Evolutionary conservation across 257 asterid species (phyloP).

Genomic region (Scutellaria galericulata): DNA sequence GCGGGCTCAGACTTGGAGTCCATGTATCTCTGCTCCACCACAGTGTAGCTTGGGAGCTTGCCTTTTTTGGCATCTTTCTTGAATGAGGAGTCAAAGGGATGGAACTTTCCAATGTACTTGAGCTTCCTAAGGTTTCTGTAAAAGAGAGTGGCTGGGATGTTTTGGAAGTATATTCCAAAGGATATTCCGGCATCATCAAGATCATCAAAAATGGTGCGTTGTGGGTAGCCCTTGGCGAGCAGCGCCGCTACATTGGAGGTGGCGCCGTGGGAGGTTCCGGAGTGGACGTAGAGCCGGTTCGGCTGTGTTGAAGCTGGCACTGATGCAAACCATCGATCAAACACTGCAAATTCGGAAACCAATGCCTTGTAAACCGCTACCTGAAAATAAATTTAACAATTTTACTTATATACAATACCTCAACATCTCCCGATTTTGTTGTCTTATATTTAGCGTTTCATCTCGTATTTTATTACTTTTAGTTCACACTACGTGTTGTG

Average conservation of each 20-base stretch:
- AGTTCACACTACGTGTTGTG: too few relatives aligned
- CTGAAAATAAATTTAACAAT: conserved; percentile 34
- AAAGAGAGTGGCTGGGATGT: conserved; percentile 80
- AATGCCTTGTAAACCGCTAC: conserved; percentile 66
- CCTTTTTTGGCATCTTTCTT: conserved; percentile 66
- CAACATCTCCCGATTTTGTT: too few relatives aligned
- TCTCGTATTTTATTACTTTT: too few relatives aligned
- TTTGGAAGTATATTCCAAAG: conserved; percentile 81
- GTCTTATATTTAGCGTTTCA: too few relatives aligned
- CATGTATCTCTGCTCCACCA: conserved; percentile 88
- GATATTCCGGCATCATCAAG: conserved; percentile 54
- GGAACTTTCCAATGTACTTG: conserved; percentile 63
- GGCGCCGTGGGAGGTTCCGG: conserved; percentile 94
- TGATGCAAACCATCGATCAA: conserved; percentile 94
- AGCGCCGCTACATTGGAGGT: conserved; percentile 60
- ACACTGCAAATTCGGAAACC: conserved; percentile 82
- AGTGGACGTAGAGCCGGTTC: conserved; percentile 87
- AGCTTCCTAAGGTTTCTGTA: conserved; percentile 67
- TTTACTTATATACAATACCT: too few relatives aligned
- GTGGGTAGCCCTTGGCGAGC: conserved; percentile 72
- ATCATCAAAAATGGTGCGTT: conserved; percentile 84
- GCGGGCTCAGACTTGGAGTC: conserved; percentile 72
- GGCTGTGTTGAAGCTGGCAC: conserved; percentile 96
- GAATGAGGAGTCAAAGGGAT: conserved; percentile 59
- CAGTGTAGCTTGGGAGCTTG: conserved; percentile 69